Conservation (phyloP, 441 rosid species). For the Populus hybrid region DNA sequence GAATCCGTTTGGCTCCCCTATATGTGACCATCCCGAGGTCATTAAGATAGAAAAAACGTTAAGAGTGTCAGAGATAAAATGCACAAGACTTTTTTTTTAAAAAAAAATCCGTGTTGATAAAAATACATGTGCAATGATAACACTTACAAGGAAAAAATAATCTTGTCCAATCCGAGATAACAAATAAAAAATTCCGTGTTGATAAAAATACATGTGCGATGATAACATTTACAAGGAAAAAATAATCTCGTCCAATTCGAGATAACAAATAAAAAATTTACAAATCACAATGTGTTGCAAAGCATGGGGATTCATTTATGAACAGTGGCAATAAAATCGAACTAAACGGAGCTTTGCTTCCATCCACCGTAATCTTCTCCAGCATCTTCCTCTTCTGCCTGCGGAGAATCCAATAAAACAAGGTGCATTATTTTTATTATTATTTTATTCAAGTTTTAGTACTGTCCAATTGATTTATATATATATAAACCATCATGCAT, state of each 20-base stretch:
- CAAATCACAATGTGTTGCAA: neutral
- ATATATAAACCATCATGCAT: too few relatives aligned
- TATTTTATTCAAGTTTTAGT: neutral
- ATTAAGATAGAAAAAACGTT: too few relatives aligned
- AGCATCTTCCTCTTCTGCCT: conserved; percentile 33
- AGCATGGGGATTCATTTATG: neutral
- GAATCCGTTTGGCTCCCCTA: too few relatives aligned
- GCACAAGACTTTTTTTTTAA: too few relatives aligned
- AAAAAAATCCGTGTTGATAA: too few relatives aligned
- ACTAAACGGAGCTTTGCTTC: conserved; percentile 46
- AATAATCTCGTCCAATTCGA: neutral
- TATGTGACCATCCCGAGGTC: too few relatives aligned
- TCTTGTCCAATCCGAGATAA: neutral
- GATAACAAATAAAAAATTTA: neutral
- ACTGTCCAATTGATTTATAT: neutral
- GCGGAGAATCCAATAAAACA: conserved; percentile 12
- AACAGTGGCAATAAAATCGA: neutral
- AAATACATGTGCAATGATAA: too few relatives aligned
- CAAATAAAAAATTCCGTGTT: too few relatives aligned
- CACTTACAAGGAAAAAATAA: neutral
- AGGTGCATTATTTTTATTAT: neutral
- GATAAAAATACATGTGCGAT: too few relatives aligned
- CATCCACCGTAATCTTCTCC: conserved; percentile 65
- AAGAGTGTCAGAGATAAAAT: too few relatives aligned
- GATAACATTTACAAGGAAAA: neutral